Percentiles rank a stretch among this genome's conserved stretches.
These are phyloP conservation scores for Dipteronia sinensis DNA, from an alignment of 345 rosid genomes.

Conservation along the genomic window DNA sequence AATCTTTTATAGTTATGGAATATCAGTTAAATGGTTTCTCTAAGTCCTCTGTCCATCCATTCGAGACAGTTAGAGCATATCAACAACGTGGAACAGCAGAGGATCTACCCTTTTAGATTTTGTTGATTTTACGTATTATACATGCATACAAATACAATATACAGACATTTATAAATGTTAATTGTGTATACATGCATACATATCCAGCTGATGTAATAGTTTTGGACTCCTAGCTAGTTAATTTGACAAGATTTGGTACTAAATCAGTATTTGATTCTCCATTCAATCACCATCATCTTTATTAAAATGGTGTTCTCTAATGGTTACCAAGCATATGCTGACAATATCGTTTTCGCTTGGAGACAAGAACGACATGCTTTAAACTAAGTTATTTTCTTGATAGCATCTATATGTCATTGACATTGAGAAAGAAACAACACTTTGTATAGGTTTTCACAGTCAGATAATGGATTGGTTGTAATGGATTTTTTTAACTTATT, in stretches of 20 bases:
- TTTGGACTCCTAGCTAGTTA: not conserved
- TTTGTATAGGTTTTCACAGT: constrained; percentile 7
- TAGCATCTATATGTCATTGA: constrained; percentile 8
- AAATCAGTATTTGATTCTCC: too few species aligned
- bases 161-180: not conserved
- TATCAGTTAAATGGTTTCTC: not conserved
- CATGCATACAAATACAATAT: not conserved
- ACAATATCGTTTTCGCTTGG: not conserved
- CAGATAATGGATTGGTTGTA: not conserved
- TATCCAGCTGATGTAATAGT: not conserved
- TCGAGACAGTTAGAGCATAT: not conserved
- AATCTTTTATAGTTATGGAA: constrained; percentile 4
- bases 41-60: constrained; percentile 2
- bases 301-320: not conserved
- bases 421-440: not conserved
- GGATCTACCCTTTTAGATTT: not conserved
- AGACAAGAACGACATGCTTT: not conserved
- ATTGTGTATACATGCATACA: not conserved
- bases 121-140: not conserved
- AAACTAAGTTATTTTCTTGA: constrained; percentile 6
- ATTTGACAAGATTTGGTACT: too few species aligned
- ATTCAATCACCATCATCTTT: too few species aligned
- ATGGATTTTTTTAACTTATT: not conserved
- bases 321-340: not conserved
- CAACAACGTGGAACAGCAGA: not conserved